phyloP scores from a whole-genome alignment of 2,329 filamentous ascomycete genomes.

The Scedosporium dehoogii region DNA sequence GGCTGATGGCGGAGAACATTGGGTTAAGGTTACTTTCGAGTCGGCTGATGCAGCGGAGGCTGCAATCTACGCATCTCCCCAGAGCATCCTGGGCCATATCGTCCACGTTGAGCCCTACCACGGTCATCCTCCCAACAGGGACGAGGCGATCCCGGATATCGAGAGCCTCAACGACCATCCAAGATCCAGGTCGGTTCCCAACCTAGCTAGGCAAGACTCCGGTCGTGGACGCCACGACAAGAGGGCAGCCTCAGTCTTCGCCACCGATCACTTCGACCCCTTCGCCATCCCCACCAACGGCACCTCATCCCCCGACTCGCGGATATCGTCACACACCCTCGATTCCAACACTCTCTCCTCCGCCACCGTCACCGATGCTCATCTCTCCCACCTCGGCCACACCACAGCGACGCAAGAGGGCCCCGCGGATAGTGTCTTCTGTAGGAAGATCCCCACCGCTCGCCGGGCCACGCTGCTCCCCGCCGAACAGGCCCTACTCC shows the following conservation, averaged over 20 bases:
- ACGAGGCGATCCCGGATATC: constrained; percentile 51
- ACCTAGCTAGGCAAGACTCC: constrained; percentile 16
- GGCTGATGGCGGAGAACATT: constrained; percentile 77
- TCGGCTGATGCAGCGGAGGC: constrained; percentile 60
- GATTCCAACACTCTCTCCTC: constrained; percentile 37
- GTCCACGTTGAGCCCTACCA: constrained; percentile 64
- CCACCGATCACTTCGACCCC: constrained; percentile 23
- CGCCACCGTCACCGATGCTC: constrained; percentile 31
- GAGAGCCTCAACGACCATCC: constrained; percentile 20
- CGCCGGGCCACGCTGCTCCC: constrained; percentile 55
- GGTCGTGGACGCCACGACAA: constrained; percentile 15
- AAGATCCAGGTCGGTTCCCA: constrained; percentile 27
- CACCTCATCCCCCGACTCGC: constrained; percentile 33
- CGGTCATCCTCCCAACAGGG: constrained; percentile 52
- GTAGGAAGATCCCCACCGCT: constrained; percentile 56
- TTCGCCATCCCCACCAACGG: constrained; percentile 19
- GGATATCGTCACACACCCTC: constrained; percentile 44
- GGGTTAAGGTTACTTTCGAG: constrained; percentile 83
- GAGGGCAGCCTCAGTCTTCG: constrained; percentile 19
- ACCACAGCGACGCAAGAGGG: background rate
- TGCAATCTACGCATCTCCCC: constrained; percentile 60
- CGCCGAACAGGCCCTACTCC: constrained; percentile 60
- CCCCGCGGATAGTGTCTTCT: constrained; percentile 34
- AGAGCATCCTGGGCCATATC: constrained; percentile 59
- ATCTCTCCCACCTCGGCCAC: background rate